Base-by-base conservation (phyloP, 2,329 filamentous ascomycete species). In the Blumeria graminis region DNA sequence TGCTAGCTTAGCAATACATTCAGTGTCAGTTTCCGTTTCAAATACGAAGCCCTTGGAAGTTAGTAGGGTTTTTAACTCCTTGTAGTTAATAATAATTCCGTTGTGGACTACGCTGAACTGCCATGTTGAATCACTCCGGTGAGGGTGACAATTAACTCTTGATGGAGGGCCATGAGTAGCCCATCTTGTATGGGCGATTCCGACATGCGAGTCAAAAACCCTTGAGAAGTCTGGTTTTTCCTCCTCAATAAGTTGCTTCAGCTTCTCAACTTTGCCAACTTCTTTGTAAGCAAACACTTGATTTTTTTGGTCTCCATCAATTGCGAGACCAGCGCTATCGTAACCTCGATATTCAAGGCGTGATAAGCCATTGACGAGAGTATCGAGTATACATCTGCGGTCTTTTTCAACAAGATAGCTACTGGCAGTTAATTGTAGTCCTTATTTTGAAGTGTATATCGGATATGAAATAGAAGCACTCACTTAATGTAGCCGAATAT, bases 71-170 rank as follows among this genome's bases (percentile, higher is more conserved):
- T 90, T 94, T 66, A 98, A 76, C 74, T 98, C 92, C 78, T 98
- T 98, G 81, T 98, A 98, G 80, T 98, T 98, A 75, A 92, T 98
- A 73, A 98, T 98, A 77, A 98, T 98, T 68, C 92, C 92, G 73
- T 98, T 98, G 83, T 98, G 92, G 60, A 96, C 92, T 65, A 98
- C 82, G 62, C 86, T 78, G 71, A 98, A 98, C 73, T 98, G 85
- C 88, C 90, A 98, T 66, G 74, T 86, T 65, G 84, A 80, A 71
- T 98, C 92, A 62, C 90, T 96, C 71, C 89, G 43, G 33, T 56
- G 55, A 10, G 55, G 55, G 22, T 56, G 55, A 36, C 55, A 56
- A 79, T 98, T 98, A 69, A 84, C 68, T 66, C 88, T 85, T 62
- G 89, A 95, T 56, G 92, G 92, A 60, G 86, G 82, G 57, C 92